A percentile compares a stretch with the other conserved stretches of the same genome.
Evolutionary conservation across 352 stramenopile genomes (phyloP).

Genomic region (Phytophthora tentaculata): DNA sequence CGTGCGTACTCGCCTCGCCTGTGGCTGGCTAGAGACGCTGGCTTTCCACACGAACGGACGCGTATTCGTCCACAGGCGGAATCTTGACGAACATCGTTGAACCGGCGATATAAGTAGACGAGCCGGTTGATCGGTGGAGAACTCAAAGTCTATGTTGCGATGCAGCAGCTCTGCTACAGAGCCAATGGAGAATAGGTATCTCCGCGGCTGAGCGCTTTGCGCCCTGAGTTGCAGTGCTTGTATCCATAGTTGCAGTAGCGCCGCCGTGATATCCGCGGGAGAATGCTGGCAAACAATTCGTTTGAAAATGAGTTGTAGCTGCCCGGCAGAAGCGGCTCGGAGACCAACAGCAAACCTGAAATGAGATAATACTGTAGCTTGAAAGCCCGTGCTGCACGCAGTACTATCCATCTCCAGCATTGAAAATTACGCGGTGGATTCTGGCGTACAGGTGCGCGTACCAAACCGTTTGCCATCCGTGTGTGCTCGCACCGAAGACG

Average conservation of each 20-base stretch:
- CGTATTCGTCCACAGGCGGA: conserved; percentile 25
- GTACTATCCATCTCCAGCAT: conserved; percentile 17
- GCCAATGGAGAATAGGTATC: conserved; percentile 22
- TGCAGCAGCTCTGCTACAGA: conserved; percentile 5
- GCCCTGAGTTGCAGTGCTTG: conserved; percentile 8
- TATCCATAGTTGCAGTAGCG: conserved; percentile 18
- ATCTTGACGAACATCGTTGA: conserved; percentile 23
- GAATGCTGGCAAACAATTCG: conserved; percentile 1
- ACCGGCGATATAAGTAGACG: conserved; percentile 32
- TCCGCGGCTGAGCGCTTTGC: conserved; percentile 14
- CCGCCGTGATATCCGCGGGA: conserved; percentile 20
- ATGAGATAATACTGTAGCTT: conserved; percentile 29
- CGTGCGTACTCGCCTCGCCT: conserved; percentile 25
- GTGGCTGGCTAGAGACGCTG: conserved; percentile 7
- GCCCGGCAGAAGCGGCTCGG: conserved; percentile 12
- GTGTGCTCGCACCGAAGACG: not conserved
- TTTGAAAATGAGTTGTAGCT: conserved; percentile 14
- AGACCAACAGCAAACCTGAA: conserved; percentile 4
- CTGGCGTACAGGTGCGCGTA: conserved; percentile 20
- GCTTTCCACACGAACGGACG: conserved; percentile 33
- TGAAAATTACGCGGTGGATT: conserved; percentile 22
- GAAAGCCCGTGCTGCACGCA: not conserved
- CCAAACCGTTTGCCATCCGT: not conserved
- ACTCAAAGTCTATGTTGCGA: conserved; percentile 7
- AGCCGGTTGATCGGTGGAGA: conserved; percentile 7